Evolutionary conservation across 768 basidiomycete genomes (phyloP), one percentile per base, ranked within the genome.

Genomic region (Roridomyces roridus): DNA sequence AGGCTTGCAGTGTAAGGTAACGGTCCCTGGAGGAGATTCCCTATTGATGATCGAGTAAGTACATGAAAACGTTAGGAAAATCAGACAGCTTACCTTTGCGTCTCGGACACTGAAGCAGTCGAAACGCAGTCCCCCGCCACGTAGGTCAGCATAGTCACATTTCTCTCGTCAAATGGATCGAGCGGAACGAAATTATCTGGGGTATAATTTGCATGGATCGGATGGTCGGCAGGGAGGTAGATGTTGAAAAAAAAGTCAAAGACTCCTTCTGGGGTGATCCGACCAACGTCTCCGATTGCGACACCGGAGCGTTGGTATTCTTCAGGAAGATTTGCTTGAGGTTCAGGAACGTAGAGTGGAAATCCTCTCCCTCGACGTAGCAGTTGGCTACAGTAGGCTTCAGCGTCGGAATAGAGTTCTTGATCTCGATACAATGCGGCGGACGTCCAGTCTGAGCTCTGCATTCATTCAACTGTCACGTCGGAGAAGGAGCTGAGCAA

Each of bases 201-300:
- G 6, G 6, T 17, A 40, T 39, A 31, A 37, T 51, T n/a, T 9
- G 23, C 8, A 34, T 36, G 15, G 35, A 14, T 15, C 41, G 47
- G 34, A 66, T 70, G 23, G 72, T n/a, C n/a, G n/a, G n/a, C n/a
- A n/a, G n/a, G n/a, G n/a, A n/a, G n/a, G n/a, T n/a, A n/a, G n/a
- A n/a, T 58, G 51, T 73, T 74, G 63, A 77, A 76, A 34, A 74
- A 67, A 23, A 68, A 59, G 31, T 72, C 72, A 24, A 74, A 74
- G 12, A 51, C 57, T 36, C 72, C 73, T 36, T 66, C 60, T 17
- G 63, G 62, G 8, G 71, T 64, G 20, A 76, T 53, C 10, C 71
- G 54, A 15, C 72, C 71, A 12, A 75, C 70, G 39, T 75, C 74
- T 4, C 74, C 74, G 46, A 74, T 72, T n/a, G 54, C 63, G 31